Conservation (phyloP, 177 flowering plant species). For the Vitis hybrid region DNA sequence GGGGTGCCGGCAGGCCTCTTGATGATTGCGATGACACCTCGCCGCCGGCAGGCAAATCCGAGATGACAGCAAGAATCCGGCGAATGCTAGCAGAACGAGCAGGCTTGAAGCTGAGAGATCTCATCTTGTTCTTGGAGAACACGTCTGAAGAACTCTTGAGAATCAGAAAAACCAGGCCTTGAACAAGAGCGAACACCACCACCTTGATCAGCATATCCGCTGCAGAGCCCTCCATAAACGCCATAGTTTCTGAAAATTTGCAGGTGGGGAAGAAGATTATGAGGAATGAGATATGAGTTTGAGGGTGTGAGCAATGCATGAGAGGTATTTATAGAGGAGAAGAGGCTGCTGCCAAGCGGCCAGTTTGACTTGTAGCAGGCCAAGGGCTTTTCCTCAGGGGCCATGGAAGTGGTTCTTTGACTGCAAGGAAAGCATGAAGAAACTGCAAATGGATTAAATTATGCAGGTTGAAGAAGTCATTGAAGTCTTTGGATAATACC, state of each 20-base stretch:
- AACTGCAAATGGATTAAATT: no score
- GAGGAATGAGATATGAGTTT: not conserved
- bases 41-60: slow-evolving; percentile 41
- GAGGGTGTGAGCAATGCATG: no score
- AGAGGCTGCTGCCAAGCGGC: no score
- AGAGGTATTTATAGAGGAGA: no score
- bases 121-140: slow-evolving; percentile 39
- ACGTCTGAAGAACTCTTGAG: slow-evolving; percentile 47
- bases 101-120: slow-evolving; percentile 37
- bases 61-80: slow-evolving; percentile 32
- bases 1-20: not conserved
- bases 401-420: no score
- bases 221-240: slow-evolving; percentile 3
- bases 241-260: slow-evolving; percentile 7
- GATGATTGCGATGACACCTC: slow-evolving; percentile 16
- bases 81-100: slow-evolving; percentile 44
- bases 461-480: no score
- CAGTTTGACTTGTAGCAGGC: no score
- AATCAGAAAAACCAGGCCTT: slow-evolving; percentile 58
- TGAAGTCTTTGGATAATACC: no score
- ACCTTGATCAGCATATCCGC: slow-evolving; percentile 35
- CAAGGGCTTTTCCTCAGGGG: no score
- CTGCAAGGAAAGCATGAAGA: no score
- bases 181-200: slow-evolving; percentile 44
- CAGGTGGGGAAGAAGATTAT: not conserved